Evolutionary conservation across 73 alveolate genomes (phyloP).

Genomic region (Symbiodinium pilosum): DNA sequence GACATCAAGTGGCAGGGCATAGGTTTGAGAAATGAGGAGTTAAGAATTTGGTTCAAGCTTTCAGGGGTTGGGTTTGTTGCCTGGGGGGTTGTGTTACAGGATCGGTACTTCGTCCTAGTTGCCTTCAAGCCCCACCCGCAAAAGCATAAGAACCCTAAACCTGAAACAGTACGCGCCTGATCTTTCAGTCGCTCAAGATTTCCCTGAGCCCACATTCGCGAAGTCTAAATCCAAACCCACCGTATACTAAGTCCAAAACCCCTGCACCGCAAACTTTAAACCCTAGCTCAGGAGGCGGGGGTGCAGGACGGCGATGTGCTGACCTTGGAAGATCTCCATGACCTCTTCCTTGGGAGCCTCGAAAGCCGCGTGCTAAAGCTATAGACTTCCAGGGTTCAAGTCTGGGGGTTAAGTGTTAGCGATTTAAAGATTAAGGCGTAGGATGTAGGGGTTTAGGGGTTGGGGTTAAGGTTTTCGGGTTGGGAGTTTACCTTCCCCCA

Average conservation of each 20-base stretch:
- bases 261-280: background rate
- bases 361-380: background rate
- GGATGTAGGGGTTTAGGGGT: too few species aligned
- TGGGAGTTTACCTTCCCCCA: too few species aligned
- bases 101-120: too few species aligned
- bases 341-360: constrained; percentile 55
- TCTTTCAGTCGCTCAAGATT: background rate
- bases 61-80: too few species aligned
- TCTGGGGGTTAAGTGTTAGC: background rate
- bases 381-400: background rate
- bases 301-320: constrained; percentile 65
- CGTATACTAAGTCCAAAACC: background rate
- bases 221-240: background rate
- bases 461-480: background rate
- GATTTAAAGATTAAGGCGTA: background rate
- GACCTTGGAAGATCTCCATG: constrained; percentile 69
- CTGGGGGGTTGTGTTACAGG: too few species aligned
- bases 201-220: background rate
- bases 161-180: background rate
- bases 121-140: too few species aligned
- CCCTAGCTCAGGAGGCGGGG: constrained; percentile 35
- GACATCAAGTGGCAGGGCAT: too few species aligned
- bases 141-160: background rate
- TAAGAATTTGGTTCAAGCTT: too few species aligned
- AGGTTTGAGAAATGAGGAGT: too few species aligned